Conservation (phyloP, 257 asterid genomes). For the Gynochthodes officinalis region DNA sequence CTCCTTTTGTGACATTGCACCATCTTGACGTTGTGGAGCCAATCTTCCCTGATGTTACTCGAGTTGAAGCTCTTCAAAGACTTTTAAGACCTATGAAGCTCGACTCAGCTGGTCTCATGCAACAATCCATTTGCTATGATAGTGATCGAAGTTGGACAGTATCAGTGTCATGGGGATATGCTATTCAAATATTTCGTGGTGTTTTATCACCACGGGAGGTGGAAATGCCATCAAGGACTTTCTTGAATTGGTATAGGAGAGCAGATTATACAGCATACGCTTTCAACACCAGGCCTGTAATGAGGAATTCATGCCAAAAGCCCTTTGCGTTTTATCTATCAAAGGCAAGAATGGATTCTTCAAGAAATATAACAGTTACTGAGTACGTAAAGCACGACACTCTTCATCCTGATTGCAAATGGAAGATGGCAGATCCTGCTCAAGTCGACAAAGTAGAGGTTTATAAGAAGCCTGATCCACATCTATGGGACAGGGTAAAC, state of each 20-base stretch:
- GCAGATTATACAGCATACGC: slow-evolving; percentile 84
- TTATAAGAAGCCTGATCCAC: slow-evolving; percentile 60
- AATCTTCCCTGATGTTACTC: slow-evolving; percentile 66
- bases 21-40: slow-evolving; percentile 90
- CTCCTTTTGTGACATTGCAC: slow-evolving; percentile 78
- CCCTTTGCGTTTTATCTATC: slow-evolving; percentile 68
- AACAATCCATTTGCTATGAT: slow-evolving; percentile 88
- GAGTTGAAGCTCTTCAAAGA: slow-evolving; percentile 51
- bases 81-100: slow-evolving; percentile 58
- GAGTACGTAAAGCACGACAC: slow-evolving; percentile 39
- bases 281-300: slow-evolving; percentile 81
- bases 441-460: slow-evolving; percentile 48
- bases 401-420: slow-evolving; percentile 58
- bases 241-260: slow-evolving; percentile 78
- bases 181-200: slow-evolving; percentile 76
- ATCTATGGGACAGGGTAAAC: slow-evolving; percentile 71
- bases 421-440: slow-evolving; percentile 60
- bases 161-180: slow-evolving; percentile 87
- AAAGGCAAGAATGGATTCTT: slow-evolving; percentile 33
- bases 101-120: slow-evolving; percentile 76
- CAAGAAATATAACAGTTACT: slow-evolving; percentile 42
- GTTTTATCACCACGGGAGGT: slow-evolving; percentile 72
- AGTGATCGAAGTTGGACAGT: slow-evolving; percentile 49
- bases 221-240: slow-evolving; percentile 86
- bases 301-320: slow-evolving; percentile 76